These are phyloP conservation scores for Aspergillus chevalieri DNA, from an alignment of 2,329 filamentous ascomycete species.

Conservation along the genomic window DNA sequence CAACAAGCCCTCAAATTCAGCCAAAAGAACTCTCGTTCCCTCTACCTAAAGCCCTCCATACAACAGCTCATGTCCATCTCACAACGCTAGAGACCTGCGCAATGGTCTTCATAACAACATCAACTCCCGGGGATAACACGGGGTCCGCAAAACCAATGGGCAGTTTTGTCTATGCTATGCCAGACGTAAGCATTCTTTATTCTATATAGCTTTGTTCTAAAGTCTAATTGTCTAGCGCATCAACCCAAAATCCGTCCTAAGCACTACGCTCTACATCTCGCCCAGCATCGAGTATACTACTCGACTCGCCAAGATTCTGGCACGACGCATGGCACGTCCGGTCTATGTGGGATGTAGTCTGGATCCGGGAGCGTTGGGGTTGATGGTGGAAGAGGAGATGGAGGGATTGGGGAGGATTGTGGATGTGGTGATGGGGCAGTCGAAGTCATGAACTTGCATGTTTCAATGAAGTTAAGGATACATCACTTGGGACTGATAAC, in stretches of 20 bases:
- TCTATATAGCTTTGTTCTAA: background rate
- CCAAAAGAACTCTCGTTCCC: slow-evolving; percentile 53
- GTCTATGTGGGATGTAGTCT: slow-evolving; percentile 91
- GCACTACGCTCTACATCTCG: slow-evolving; percentile 66
- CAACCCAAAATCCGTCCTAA: slow-evolving; percentile 54
- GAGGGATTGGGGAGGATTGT: slow-evolving; percentile 73
- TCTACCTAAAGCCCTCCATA: slow-evolving; percentile 51
- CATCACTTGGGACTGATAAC: background rate
- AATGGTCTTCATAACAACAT: slow-evolving; percentile 54
- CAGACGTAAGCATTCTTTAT: slow-evolving; percentile 58
- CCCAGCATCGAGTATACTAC: slow-evolving; percentile 79
- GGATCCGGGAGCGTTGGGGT: slow-evolving; percentile 68
- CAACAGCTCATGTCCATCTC: slow-evolving; percentile 55
- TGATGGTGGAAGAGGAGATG: slow-evolving; percentile 89
- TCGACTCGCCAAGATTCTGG: slow-evolving; percentile 74
- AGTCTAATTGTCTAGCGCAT: slow-evolving; percentile 25
- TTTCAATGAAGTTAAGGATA: background rate
- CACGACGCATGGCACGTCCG: slow-evolving; percentile 64
- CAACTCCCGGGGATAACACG: slow-evolving; percentile 39
- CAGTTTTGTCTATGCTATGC: slow-evolving; percentile 89
- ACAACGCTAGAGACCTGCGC: slow-evolving; percentile 48
- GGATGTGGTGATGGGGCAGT: slow-evolving; percentile 57
- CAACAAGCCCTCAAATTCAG: slow-evolving; percentile 22
- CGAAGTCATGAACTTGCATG: slow-evolving; percentile 12
- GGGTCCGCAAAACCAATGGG: slow-evolving; percentile 56